Evolutionary conservation across 225 moss, liverwort and hornwort genomes (phyloP), one percentile per base, ranked within the genome.

Genomic region (Anthoceros angustus): DNA sequence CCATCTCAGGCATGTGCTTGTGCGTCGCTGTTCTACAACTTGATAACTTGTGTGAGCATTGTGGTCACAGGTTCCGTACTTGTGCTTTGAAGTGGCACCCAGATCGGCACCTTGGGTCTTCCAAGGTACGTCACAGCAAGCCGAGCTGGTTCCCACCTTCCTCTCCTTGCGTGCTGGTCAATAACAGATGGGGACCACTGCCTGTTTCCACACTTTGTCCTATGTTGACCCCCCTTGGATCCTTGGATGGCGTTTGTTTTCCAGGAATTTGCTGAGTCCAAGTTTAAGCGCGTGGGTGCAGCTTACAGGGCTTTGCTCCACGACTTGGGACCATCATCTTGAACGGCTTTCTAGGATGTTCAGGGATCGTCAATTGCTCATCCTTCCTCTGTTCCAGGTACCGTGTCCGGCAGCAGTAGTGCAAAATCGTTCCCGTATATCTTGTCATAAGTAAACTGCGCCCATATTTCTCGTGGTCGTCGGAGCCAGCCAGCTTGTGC

Each of bases 61-160:
- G n/a, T 23, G 18, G 7, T 5, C 1, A 4, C 55, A 55, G 55
- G 10, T 55, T 55, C 55, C 18, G 55, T 18, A 18, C 6, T 18
- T 55, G 55, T 15, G 55, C 55, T 55, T 15, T 55, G 55, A 55
- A 55, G 23, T 55, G 55, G 55, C 55, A 55, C 23, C 55, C 55
- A 55, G 55, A 55, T 55, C 55, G 55, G 14, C 55, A 55, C 23
- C 7, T 55, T 4, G 55, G 55, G 0, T 5, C 55, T 15, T 55
- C 55, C 18, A 55, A 55, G 55, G 55, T 55, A 18, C 16, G 55
- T 15, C 18, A 32, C 32, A 32, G 1, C 32, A 32, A 32, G 32
- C 32, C 32, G 46, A 12, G 12, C 7, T 55, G 16, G n/a, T 2
- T 55, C 5, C 2, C 23, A 15, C 55, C 6, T 55, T 55, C 23